Evolutionary conservation across 306 rosid genomes (phyloP).

Genomic region (Dalbergia cultrata): DNA sequence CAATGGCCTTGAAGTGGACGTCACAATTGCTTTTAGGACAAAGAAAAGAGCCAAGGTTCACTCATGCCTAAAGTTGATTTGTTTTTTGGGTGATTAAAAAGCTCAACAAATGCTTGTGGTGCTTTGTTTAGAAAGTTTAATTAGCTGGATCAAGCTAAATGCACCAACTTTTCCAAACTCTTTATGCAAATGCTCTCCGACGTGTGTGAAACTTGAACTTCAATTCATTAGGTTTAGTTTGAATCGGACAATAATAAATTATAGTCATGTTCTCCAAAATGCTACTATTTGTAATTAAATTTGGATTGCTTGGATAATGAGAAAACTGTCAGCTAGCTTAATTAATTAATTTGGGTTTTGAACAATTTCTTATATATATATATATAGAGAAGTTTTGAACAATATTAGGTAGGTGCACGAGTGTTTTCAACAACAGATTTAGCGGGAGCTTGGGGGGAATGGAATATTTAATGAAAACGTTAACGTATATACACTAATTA

Average conservation of each 20-base stretch:
- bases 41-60: constrained; percentile 34
- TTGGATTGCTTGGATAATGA: constrained; percentile 20
- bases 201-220: constrained; percentile 39
- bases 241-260: constrained; percentile 17
- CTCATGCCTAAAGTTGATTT: constrained; percentile 44
- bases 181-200: constrained; percentile 32
- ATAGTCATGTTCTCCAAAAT: constrained; percentile 2
- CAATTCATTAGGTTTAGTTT: constrained; percentile 19
- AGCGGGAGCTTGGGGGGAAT: background rate
- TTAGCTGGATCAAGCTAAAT: constrained; percentile 48
- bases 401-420: background rate
- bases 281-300: background rate
- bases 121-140: constrained; percentile 41
- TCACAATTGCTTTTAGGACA: constrained; percentile 45
- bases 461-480: constrained; percentile 25
- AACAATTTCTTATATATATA: background rate
- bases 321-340: constrained; percentile 1
- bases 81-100: constrained; percentile 42
- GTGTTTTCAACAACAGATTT: constrained; percentile 5
- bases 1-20: constrained; percentile 46
- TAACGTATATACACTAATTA: background rate
- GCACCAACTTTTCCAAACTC: constrained; percentile 33
- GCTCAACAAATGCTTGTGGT: constrained; percentile 33
- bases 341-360: background rate
- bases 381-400: background rate